These are phyloP conservation scores for Colletotrichum eleusines DNA, from an alignment of 2,329 filamentous ascomycete species.

Conservation along the genomic window DNA sequence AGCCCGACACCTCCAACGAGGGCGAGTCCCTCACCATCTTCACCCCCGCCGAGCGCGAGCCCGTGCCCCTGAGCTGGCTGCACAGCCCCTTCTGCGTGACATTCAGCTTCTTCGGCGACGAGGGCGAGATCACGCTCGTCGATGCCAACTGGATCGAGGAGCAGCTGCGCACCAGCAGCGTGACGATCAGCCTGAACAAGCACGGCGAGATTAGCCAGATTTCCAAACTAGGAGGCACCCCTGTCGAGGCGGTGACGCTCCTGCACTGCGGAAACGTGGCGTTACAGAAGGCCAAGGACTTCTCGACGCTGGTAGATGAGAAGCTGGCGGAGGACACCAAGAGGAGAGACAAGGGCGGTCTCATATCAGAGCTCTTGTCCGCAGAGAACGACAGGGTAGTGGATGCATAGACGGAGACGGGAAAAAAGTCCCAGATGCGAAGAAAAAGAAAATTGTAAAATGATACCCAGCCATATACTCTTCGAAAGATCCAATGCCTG, in stretches of 20 bases:
- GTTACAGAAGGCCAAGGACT: slow-evolving; percentile 82
- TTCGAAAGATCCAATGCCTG: slow-evolving; percentile 16
- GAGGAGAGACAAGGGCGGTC: slow-evolving; percentile 80
- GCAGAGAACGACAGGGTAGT: slow-evolving; percentile 82
- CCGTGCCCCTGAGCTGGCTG: slow-evolving; percentile 89
- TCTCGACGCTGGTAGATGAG: slow-evolving; percentile 79
- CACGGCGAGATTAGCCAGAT: slow-evolving; percentile 93
- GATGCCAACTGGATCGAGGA: slow-evolving; percentile 82
- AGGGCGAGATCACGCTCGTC: slow-evolving; percentile 77
- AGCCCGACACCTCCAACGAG: slow-evolving; percentile 88
- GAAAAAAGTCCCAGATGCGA: slow-evolving; percentile 35
- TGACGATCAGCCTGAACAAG: slow-evolving; percentile 87
- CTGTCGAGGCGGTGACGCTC: slow-evolving; percentile 83
- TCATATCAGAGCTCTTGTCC: slow-evolving; percentile 79
- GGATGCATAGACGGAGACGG: slow-evolving; percentile 55
- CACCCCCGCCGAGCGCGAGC: slow-evolving; percentile 86
- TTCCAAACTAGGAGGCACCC: slow-evolving; percentile 87
- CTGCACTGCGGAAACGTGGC: slow-evolving; percentile 82
- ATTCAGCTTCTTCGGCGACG: slow-evolving; percentile 84
- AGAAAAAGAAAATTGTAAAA: slow-evolving; percentile 33
- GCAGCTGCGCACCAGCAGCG: slow-evolving; percentile 78
- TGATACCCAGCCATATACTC: slow-evolving; percentile 41
- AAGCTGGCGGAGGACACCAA: slow-evolving; percentile 83
- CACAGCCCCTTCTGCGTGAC: slow-evolving; percentile 94
- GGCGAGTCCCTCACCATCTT: slow-evolving; percentile 89